Evolutionary conservation across 352 stramenopile genomes (phyloP), one percentile per base, ranked within the genome.

Genomic region (Blastocystis sp.): DNA sequence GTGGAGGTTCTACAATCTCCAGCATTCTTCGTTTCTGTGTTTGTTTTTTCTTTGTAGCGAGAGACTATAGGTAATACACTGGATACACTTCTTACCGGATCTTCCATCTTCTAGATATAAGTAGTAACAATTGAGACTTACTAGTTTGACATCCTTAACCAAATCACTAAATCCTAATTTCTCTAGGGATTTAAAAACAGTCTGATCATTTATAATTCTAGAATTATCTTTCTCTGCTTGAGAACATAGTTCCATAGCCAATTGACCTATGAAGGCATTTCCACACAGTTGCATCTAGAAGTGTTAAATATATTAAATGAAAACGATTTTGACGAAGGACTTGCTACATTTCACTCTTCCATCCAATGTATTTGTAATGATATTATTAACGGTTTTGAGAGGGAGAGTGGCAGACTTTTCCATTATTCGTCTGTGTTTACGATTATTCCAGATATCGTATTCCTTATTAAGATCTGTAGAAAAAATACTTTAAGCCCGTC

Each of bases 241-340:
- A 2, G 68, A 13, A 11, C 27, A 30, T 13, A 84, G 40, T 68
- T 84, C 73, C 51, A 64, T 84, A 53, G 73, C 42, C 73, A 84
- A 17, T 44, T 84, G 73, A 17, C 73, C 53, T 33, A 84, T 66
- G 48, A 84, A 84, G 30, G 73, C 73, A 37, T 44, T 84, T 84
- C 48, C 73, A 30, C 73, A 84, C 6, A 66, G 44, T 30, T 84
- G 73, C 53, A 84, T 84, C 73, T 84, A 68, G 27, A n/a, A 5
- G 62, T 33, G n/a, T 51, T 48, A 42, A 35, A n/a, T 24, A 35
- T 13, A 1, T 30, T 13, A 0, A 84, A 24, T 30, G 2, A 33
- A 19, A 54, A 84, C 73, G 6, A 84, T 17, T 40, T 84, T 84
- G 5, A 84, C 54, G 53, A 84, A 84, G n/a, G 73, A 84, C 24